These are phyloP conservation scores for Larix sibirica DNA, from an alignment of 83 land plant genomes.

Conservation along the genomic window DNA sequence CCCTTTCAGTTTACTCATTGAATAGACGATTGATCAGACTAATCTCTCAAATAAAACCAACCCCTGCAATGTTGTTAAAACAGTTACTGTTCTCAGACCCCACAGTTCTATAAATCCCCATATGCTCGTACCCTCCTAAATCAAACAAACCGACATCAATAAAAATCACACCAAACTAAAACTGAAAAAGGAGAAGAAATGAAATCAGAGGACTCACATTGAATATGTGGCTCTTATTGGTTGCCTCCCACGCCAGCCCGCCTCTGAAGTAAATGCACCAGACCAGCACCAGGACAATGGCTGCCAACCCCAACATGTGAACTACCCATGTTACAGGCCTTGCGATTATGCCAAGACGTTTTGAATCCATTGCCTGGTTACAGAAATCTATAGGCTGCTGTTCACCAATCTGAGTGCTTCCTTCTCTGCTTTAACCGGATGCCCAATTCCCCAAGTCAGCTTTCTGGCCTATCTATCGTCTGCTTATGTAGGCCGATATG, in stretches of 20 bases:
- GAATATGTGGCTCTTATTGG: conserved; percentile 68
- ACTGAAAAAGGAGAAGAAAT: neutral
- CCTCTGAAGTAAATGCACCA: conserved; percentile 74
- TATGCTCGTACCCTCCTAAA: neutral
- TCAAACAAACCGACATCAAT: neutral
- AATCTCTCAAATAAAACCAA: too few relatives aligned
- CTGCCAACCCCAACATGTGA: conserved; percentile 50
- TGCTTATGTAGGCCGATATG: too few relatives aligned
- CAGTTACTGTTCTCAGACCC: neutral
- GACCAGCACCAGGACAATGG: conserved; percentile 51
- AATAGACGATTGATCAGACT: too few relatives aligned
- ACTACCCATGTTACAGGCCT: conserved; percentile 35
- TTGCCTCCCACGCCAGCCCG: conserved; percentile 55
- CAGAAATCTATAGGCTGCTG: neutral
- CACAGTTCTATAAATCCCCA: neutral
- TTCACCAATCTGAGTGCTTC: too few relatives aligned
- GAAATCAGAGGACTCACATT: conserved; percentile 34
- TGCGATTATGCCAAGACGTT: conserved; percentile 26
- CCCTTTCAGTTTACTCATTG: too few relatives aligned
- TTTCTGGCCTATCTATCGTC: too few relatives aligned
- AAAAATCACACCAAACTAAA: neutral
- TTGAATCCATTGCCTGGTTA: neutral
- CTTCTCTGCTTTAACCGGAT: too few relatives aligned
- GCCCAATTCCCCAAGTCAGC: too few relatives aligned
- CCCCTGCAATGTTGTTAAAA: too few relatives aligned